Evolutionary conservation across 192 early-diverging fungal genomes (phyloP), one percentile per base, ranked within the genome.

Genomic region (Entophlyctis helioformis): DNA sequence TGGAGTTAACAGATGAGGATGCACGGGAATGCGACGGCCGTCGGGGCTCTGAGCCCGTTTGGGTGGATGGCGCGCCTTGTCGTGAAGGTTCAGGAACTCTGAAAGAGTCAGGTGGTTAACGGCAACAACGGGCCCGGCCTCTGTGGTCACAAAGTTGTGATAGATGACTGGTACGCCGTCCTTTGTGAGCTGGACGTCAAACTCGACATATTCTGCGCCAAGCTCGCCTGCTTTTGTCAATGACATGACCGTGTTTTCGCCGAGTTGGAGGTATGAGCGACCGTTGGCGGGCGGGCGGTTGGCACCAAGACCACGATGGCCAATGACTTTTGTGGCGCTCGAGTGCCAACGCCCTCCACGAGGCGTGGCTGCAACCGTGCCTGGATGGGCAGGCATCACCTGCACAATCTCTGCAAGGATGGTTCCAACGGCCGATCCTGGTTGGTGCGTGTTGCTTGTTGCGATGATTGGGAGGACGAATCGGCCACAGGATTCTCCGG

Each of bases 141-240:
- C 66, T 35, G 37, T 20, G 18, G 13, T 51, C 46, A 69, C 80
- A 87, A 87, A 94, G 59, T 96, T 91, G 50, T 96, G 93, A 57
- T 96, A 96, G 29, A 96, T 56, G 20, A 94, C 83, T 6, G 86
- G 86, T 0, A 76, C 74, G 51, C 74, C 57, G 53, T 96, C 91
- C 48, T 85, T 85, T 8, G 89, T 90, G 49, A 96, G 59, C 69
- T 96, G 93, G 16, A 89, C 87, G 51, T 96, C 84, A 72, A 96
- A 94, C 59, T 96, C 93, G 11, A 96, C 83, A 44, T 80, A 91
- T 42, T 81, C 71, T 3, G 81, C 89, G 36, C 93, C 93, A 23
- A 85, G 63, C 8, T 76, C 69, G n/a, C 78, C 74, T 1, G 91
- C 89, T 2, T 83, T 81, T 18, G 80, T 65, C 62, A 96, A 86